A percentile compares a stretch with the other conserved stretches of the same genome.
Conservation (phyloP, 805 yeast genomes). For the Saturnispora saitoi region DNA sequence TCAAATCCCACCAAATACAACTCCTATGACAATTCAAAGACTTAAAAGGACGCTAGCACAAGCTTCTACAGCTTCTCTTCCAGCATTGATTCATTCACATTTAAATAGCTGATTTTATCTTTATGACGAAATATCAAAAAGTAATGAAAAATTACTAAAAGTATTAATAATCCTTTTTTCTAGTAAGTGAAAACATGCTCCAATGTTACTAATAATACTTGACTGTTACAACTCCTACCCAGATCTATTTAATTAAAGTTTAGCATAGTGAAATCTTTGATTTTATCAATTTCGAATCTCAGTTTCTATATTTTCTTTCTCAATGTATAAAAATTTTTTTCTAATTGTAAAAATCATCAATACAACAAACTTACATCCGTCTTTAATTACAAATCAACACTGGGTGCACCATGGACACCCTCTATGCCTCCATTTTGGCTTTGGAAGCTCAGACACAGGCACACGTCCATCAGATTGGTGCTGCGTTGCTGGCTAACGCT, state of each 20-base stretch:
- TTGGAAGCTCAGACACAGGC: constrained; percentile 1
- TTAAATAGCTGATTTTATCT: background rate
- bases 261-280: no score
- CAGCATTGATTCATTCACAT: constrained; percentile 6
- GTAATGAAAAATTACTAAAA: background rate
- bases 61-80: background rate
- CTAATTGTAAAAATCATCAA: background rate
- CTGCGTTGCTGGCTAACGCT: constrained; percentile 1
- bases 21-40: background rate
- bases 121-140: no score
- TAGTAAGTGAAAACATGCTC: background rate
- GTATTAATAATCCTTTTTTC: background rate
- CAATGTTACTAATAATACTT: background rate
- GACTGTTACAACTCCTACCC: no score
- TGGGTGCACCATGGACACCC: constrained; percentile 1
- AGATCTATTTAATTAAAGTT: no score
- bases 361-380: background rate
- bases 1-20: constrained; percentile 3
- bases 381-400: background rate
- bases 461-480: background rate
- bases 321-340: background rate
- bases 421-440: background rate
- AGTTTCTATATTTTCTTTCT: background rate
- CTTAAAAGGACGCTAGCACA: constrained; percentile 4
- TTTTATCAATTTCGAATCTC: background rate